These are phyloP conservation scores for Sideroxylon spinosum DNA, from an alignment of 179 eudicot genomes.

Conservation along the genomic window DNA sequence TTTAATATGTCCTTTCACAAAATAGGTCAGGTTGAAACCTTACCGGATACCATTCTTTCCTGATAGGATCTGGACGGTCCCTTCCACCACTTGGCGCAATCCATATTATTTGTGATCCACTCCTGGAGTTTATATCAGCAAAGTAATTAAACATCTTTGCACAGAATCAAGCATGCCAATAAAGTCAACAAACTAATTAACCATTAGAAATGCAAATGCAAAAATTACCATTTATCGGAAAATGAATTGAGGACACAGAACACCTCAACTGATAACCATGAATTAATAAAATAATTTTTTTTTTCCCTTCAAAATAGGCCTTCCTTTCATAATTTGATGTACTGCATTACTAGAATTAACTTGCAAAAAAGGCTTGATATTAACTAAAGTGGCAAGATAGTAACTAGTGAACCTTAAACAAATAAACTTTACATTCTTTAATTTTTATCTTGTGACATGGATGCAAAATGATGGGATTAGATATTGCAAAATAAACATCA, in stretches of 20 bases:
- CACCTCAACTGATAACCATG: neutral
- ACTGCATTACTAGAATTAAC: neutral
- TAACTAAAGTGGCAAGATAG: too few relatives aligned
- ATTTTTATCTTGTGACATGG: too few relatives aligned
- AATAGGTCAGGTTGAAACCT: conserved; percentile 17
- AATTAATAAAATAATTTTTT: neutral
- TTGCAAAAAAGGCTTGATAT: too few relatives aligned
- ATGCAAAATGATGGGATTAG: too few relatives aligned
- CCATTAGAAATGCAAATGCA: conserved; percentile 1
- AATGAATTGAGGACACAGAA: conserved; percentile 2
- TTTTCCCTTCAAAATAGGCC: neutral
- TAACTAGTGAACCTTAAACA: too few relatives aligned
- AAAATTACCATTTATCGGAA: neutral
- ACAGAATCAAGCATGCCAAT: neutral
- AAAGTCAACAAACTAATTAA: conserved; percentile 9
- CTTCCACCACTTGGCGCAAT: conserved; percentile 99
- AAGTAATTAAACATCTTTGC: conserved; percentile 19
- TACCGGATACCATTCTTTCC: conserved; percentile 85
- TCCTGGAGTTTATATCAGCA: conserved; percentile 40
- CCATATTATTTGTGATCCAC: conserved; percentile 93
- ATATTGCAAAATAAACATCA: too few relatives aligned
- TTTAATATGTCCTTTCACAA: neutral
- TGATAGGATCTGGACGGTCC: conserved; percentile 88
- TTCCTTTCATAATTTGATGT: neutral
- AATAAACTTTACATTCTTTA: too few relatives aligned